phyloP scores from a whole-genome alignment of 768 basidiomycete genomes.

The Lactarius quietus region DNA sequence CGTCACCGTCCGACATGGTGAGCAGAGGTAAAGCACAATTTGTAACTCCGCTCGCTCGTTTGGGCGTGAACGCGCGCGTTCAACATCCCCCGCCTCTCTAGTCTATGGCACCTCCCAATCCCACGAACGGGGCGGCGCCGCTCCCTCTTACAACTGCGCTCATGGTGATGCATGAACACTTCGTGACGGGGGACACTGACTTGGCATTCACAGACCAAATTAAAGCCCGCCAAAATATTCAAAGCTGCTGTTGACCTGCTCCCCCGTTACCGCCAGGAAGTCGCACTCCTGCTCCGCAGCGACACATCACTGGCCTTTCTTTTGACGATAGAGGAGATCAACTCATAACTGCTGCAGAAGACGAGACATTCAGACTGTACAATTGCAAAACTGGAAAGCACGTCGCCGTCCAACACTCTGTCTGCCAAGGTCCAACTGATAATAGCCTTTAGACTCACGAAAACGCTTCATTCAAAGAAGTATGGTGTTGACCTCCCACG shows the following conservation, averaged over 20 bases:
- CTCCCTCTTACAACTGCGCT: slow-evolving; percentile 30
- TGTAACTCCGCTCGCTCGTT: slow-evolving; percentile 51
- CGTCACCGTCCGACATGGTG: slow-evolving; percentile 69
- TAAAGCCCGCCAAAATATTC: slow-evolving; percentile 90
- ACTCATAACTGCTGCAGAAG: slow-evolving; percentile 83
- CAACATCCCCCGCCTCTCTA: neutral
- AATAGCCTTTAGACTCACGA: slow-evolving; percentile 52
- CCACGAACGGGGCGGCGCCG: slow-evolving; percentile 9
- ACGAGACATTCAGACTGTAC: slow-evolving; percentile 88
- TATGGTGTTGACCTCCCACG: slow-evolving; percentile 94
- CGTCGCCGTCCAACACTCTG: slow-evolving; percentile 43
- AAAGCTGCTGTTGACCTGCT: slow-evolving; percentile 67
- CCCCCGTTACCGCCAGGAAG: slow-evolving; percentile 47
- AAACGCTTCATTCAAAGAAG: slow-evolving; percentile 87
- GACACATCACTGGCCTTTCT: slow-evolving; percentile 80
- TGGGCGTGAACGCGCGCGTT: neutral
- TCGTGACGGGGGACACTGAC: neutral
- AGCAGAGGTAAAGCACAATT: slow-evolving; percentile 33
- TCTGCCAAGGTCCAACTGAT: slow-evolving; percentile 32
- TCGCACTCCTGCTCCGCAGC: slow-evolving; percentile 34
- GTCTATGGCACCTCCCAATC: slow-evolving; percentile 20
- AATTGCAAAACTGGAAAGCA: slow-evolving; percentile 90
- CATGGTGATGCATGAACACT: slow-evolving; percentile 32
- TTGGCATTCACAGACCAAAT: slow-evolving; percentile 47
- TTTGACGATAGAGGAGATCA: slow-evolving; percentile 92